These are phyloP conservation scores for Curvularia eragrostidis DNA, from an alignment of 2,329 filamentous ascomycete species.

Conservation along the genomic window DNA sequence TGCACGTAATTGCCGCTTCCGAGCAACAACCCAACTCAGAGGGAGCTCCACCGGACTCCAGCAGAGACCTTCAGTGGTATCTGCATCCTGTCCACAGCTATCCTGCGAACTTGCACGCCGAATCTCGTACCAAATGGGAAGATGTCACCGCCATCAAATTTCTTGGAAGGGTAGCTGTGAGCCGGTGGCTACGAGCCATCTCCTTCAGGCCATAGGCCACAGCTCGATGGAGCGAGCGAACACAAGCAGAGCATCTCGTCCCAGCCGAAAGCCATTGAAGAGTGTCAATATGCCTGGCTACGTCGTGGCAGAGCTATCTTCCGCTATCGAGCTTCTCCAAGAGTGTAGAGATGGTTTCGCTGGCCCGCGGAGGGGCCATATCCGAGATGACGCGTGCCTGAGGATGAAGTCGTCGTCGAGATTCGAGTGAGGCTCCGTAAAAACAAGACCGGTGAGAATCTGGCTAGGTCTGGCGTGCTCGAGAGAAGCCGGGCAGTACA, in stretches of 20 bases:
- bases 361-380: slow-evolving; percentile 2
- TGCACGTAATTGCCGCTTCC: slow-evolving; percentile 7
- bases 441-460: not conserved
- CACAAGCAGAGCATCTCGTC: not conserved
- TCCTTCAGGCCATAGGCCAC: not conserved
- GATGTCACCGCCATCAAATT: not conserved
- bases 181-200: slow-evolving; percentile 4
- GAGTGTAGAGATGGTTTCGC: not conserved
- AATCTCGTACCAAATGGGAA: not conserved
- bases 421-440: not conserved
- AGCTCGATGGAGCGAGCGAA: slow-evolving; percentile 8
- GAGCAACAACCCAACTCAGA: slow-evolving; percentile 3
- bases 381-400: not conserved
- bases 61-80: not conserved
- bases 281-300: not conserved
- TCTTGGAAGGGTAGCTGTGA: slow-evolving; percentile 1
- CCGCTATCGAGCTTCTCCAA: not conserved
- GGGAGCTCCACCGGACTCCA: not conserved
- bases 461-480: not conserved
- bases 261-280: not conserved
- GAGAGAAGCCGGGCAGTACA: not conserved
- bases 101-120: not conserved
- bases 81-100: not conserved
- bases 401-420: not conserved
- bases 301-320: not conserved